phyloP scores from a whole-genome alignment of 2,329 filamentous ascomycete genomes.

The Xylariaceae sp. region DNA sequence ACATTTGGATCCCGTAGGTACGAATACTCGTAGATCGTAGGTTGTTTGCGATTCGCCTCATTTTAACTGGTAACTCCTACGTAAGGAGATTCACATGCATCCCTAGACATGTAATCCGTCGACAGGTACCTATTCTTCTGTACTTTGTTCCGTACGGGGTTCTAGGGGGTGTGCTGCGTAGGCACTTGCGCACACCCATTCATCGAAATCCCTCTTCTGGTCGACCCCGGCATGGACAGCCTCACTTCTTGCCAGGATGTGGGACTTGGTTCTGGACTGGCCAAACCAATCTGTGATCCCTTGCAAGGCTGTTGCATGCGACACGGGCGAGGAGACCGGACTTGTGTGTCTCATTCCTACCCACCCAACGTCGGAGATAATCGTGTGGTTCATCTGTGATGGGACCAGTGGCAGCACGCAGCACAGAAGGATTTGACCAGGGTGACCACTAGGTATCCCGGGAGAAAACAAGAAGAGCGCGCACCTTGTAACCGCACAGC shows the following conservation, averaged over 20 bases:
- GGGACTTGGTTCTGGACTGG: conserved; percentile 19
- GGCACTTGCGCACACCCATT: neutral
- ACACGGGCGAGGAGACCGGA: conserved; percentile 26
- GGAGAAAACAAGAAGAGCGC: neutral
- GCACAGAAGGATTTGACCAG: neutral
- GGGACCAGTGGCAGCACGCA: conserved; percentile 15
- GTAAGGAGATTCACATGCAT: neutral
- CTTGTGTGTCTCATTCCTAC: conserved; percentile 28
- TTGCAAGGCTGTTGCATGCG: conserved; percentile 35
- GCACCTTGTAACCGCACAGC: conserved; percentile 22
- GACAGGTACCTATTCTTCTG: no score
- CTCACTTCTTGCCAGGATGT: conserved; percentile 33
- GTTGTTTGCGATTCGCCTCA: neutral
- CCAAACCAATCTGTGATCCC: conserved; percentile 28
- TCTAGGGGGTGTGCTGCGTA: neutral
- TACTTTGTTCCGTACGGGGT: no score
- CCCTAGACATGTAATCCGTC: neutral
- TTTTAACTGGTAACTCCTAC: neutral
- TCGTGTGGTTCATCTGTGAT: conserved; percentile 22
- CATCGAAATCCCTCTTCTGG: conserved; percentile 1
- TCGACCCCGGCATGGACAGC: conserved; percentile 29
- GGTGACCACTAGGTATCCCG: neutral
- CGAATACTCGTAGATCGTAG: neutral
- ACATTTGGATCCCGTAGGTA: neutral
- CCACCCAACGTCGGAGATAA: conserved; percentile 31